These are phyloP conservation scores for Yarrowia osloensis DNA, from an alignment of 805 yeast species.

Conservation along the genomic window DNA sequence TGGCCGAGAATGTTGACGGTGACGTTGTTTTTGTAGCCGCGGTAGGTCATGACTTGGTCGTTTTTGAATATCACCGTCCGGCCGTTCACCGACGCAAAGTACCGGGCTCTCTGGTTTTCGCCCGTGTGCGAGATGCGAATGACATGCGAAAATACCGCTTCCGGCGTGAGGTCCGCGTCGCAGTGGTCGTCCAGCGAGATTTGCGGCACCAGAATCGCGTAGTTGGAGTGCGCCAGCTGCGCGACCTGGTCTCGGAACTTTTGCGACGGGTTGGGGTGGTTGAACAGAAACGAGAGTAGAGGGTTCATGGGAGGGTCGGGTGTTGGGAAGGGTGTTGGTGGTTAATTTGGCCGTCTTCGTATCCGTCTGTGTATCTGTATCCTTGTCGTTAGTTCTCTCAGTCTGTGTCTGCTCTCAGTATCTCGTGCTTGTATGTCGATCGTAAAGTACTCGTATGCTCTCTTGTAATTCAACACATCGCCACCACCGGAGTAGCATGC, in stretches of 20 bases:
- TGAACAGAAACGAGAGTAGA: conserved; percentile 48
- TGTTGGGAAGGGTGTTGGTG: background rate
- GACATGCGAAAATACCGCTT: conserved; percentile 57
- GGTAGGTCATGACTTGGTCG: conserved; percentile 56
- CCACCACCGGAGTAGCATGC: conserved; percentile 19
- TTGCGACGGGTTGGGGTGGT: conserved; percentile 55
- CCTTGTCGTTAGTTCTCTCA: no score
- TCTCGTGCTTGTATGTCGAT: background rate
- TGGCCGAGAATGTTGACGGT: conserved; percentile 50
- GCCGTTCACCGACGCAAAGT: conserved; percentile 40
- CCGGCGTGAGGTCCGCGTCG: conserved; percentile 41
- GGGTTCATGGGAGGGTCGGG: conserved; percentile 8
- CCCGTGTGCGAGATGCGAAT: conserved; percentile 45
- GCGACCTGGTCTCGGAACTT: conserved; percentile 34
- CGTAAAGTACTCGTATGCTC: no score
- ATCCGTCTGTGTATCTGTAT: background rate
- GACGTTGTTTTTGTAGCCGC: conserved; percentile 56
- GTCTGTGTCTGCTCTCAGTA: background rate
- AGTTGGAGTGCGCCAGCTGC: conserved; percentile 48
- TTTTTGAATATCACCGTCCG: conserved; percentile 59
- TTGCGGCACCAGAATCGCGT: conserved; percentile 66
- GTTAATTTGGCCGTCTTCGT: background rate
- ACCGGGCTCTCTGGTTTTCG: conserved; percentile 36
- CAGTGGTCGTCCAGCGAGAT: conserved; percentile 50
- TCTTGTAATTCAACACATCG: background rate